Conservation (phyloP, 192 early-diverging fungal species). For the Backusella mclennaniae region DNA sequence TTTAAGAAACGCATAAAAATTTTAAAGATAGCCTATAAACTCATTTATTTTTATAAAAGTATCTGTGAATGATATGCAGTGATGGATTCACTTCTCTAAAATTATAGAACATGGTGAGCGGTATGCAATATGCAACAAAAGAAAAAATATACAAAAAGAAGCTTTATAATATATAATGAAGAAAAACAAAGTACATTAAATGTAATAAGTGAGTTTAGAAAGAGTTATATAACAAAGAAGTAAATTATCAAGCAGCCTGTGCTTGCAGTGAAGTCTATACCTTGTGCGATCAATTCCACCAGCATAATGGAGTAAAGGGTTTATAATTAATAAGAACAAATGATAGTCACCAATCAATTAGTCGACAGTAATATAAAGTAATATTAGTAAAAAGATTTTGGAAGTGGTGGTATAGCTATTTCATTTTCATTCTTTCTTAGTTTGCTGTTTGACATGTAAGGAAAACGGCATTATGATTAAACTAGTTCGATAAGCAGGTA, state of each 20-base stretch:
- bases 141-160: neutral
- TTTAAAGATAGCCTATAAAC: neutral
- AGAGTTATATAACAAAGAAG: neutral
- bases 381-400: neutral
- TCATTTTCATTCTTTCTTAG: neutral
- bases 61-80: neutral
- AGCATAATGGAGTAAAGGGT: neutral
- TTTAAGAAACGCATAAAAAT: neutral
- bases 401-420: neutral
- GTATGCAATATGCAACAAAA: neutral
- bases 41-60: neutral
- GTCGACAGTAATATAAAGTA: neutral
- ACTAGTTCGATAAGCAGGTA: neutral
- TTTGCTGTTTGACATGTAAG: neutral
- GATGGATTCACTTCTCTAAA: neutral
- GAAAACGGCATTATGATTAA: neutral
- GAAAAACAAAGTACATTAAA: neutral
- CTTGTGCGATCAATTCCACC: neutral
- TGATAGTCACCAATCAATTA: neutral
- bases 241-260: constrained; percentile 1
- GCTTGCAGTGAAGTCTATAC: neutral
- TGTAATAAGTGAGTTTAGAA: constrained; percentile 2
- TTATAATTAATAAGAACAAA: neutral
- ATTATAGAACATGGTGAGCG: neutral
- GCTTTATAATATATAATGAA: neutral